phyloP scores from a whole-genome alignment of 1,284 basidiomycete species.

The Retiboletus flavoniger region DNA sequence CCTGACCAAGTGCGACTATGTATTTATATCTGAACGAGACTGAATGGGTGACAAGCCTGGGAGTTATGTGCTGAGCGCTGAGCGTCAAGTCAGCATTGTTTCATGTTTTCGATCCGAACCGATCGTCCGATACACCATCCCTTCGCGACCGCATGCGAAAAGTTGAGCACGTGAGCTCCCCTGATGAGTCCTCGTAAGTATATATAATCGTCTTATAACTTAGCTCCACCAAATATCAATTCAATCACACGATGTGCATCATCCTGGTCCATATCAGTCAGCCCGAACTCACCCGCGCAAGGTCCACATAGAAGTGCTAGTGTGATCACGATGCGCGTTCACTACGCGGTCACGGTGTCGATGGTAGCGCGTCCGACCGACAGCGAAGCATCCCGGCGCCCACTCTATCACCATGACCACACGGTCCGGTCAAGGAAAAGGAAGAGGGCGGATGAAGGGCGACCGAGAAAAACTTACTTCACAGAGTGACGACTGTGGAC shows the following conservation, averaged over 20 bases:
- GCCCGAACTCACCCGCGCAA: background rate
- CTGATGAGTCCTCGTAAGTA: background rate
- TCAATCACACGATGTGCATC: background rate
- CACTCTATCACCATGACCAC: constrained; percentile 11
- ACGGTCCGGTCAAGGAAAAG: background rate
- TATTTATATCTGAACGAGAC: background rate
- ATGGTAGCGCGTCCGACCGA: too few species aligned
- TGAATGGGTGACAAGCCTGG: background rate
- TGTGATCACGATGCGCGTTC: background rate
- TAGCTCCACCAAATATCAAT: constrained; percentile 3
- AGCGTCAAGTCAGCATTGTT: background rate
- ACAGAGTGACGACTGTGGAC: background rate
- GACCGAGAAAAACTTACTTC: background rate
- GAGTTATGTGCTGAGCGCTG: background rate
- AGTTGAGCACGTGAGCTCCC: background rate
- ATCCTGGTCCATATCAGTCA: background rate
- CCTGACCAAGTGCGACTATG: too few species aligned
- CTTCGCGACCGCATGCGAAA: background rate
- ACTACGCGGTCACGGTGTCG: background rate
- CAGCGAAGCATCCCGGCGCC: background rate
- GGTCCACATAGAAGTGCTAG: constrained; percentile 1
- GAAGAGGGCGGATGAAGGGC: background rate
- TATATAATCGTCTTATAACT: background rate
- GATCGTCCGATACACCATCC: background rate
- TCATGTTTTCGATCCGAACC: background rate